Evolutionary conservation across 352 stramenopile species (phyloP).

Genomic region (Phytophthora citrophthora): DNA sequence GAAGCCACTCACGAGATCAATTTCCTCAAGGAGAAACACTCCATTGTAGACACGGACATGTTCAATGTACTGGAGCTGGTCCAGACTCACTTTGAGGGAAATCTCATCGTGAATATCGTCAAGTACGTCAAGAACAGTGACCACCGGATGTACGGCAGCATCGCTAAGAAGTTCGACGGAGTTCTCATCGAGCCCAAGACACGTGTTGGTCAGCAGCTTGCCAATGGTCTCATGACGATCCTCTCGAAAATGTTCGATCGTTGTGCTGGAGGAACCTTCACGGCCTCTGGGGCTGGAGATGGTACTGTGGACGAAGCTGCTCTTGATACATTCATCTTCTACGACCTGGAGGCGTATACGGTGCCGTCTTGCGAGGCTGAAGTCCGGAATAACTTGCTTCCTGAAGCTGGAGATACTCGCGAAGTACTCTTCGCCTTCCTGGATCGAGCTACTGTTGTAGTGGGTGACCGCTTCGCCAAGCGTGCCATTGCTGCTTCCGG

Average conservation of each 20-base stretch:
- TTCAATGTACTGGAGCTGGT: constrained; percentile 58
- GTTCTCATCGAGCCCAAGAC: constrained; percentile 62
- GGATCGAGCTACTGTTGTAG: constrained; percentile 62
- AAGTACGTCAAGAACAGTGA: constrained; percentile 67
- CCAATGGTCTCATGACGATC: constrained; percentile 56
- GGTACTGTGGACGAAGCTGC: constrained; percentile 6
- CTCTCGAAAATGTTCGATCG: constrained; percentile 61
- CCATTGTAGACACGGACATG: constrained; percentile 56
- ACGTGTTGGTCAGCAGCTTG: constrained; percentile 40
- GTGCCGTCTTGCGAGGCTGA: constrained; percentile 40
- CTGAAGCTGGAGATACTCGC: constrained; percentile 43
- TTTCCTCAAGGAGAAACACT: constrained; percentile 53
- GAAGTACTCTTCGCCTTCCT: constrained; percentile 66
- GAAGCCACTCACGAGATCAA: constrained; percentile 52
- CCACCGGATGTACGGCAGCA: constrained; percentile 57
- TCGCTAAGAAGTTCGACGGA: constrained; percentile 65
- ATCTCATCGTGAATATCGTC: constrained; percentile 67
- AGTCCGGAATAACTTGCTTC: constrained; percentile 35
- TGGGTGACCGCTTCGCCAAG: constrained; percentile 63
- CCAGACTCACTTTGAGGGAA: constrained; percentile 55
- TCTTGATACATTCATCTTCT: constrained; percentile 62
- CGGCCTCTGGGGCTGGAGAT: constrained; percentile 9
- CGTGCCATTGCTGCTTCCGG: constrained; percentile 54
- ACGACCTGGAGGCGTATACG: constrained; percentile 46
- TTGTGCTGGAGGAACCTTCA: constrained; percentile 26